A percentile compares a stretch with the other conserved stretches of the same genome.
phyloP scores from a whole-genome alignment of 306 rosid species.

The Vicia faba region DNA sequence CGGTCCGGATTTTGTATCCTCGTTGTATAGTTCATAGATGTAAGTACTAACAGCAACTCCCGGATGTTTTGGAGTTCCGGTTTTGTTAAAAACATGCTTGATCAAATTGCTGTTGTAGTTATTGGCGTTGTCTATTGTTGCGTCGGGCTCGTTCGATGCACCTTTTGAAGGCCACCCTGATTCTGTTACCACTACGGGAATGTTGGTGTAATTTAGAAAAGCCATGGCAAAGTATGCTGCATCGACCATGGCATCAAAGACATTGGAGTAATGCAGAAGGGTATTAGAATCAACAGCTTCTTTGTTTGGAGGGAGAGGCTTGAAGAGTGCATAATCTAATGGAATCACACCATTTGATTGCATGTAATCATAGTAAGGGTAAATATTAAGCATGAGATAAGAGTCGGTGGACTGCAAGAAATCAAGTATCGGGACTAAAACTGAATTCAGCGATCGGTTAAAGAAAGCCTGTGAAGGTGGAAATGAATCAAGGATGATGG shows the following conservation, averaged over 20 bases:
- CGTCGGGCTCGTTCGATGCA: conserved; percentile 67
- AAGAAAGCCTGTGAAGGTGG: conserved; percentile 94
- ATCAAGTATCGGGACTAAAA: conserved; percentile 71
- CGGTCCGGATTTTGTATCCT: conserved; percentile 62
- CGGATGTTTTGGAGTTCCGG: conserved; percentile 82
- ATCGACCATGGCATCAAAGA: conserved; percentile 82
- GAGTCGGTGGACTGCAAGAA: conserved; percentile 77
- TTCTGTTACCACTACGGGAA: conserved; percentile 76
- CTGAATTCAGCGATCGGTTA: conserved; percentile 61
- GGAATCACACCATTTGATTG: conserved; percentile 79
- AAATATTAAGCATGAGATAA: conserved; percentile 72
- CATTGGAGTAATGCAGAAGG: conserved; percentile 79
- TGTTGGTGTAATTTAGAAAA: conserved; percentile 68
- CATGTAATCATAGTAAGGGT: conserved; percentile 88
- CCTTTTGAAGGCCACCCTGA: conserved; percentile 91
- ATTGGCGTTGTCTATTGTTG: conserved; percentile 78
- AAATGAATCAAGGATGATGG: conserved; percentile 78
- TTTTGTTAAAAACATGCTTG: conserved; percentile 68
- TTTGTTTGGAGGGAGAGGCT: conserved; percentile 69
- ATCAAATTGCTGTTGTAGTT: conserved; percentile 85
- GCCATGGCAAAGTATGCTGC: conserved; percentile 81
- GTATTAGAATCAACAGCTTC: conserved; percentile 89
- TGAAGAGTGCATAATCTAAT: conserved; percentile 75
- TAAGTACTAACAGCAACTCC: conserved; percentile 72
- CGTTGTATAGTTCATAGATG: conserved; percentile 82